These are phyloP conservation scores for Marasmius oreades DNA, from an alignment of 1,284 basidiomycete species.

Conservation along the genomic window DNA sequence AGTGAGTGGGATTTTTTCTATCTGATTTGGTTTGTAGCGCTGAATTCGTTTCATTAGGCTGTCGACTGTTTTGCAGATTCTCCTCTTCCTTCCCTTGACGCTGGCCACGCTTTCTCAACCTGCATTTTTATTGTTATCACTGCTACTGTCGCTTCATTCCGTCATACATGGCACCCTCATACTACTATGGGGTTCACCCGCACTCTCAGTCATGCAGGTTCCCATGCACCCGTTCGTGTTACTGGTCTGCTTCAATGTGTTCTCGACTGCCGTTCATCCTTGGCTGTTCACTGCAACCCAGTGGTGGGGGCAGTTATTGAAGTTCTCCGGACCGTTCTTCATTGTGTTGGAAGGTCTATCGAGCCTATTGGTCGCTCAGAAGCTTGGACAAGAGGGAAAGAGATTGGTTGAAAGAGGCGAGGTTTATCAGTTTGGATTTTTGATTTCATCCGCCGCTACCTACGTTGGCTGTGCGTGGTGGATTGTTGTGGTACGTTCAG, in stretches of 20 bases:
- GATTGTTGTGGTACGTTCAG: conserved; percentile 64
- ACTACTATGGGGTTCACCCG: conserved; percentile 61
- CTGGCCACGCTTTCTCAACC: conserved; percentile 75
- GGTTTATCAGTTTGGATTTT: conserved; percentile 67
- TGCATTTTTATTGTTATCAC: conserved; percentile 77
- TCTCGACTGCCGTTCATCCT: conserved; percentile 61
- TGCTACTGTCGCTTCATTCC: conserved; percentile 72
- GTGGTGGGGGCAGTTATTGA: conserved; percentile 72
- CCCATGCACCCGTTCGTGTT: conserved; percentile 79
- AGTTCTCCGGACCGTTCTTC: conserved; percentile 72
- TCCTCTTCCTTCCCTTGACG: conserved; percentile 81
- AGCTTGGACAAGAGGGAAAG: conserved; percentile 71
- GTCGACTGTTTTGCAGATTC: conserved; percentile 74
- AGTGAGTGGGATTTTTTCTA: background rate
- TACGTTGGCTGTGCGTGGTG: conserved; percentile 80
- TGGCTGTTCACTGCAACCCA: conserved; percentile 51
- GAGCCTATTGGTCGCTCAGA: conserved; percentile 77
- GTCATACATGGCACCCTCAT: conserved; percentile 73
- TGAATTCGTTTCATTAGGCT: conserved; percentile 38
- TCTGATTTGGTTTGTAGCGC: conserved; percentile 8
- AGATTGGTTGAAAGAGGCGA: conserved; percentile 68
- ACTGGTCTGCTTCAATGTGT: conserved; percentile 77
- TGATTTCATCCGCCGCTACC: conserved; percentile 69
- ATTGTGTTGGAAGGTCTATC: conserved; percentile 82
- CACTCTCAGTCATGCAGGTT: conserved; percentile 71